Conservation (phyloP, 768 basidiomycete species). For the Macrolepiota dolichaula region DNA sequence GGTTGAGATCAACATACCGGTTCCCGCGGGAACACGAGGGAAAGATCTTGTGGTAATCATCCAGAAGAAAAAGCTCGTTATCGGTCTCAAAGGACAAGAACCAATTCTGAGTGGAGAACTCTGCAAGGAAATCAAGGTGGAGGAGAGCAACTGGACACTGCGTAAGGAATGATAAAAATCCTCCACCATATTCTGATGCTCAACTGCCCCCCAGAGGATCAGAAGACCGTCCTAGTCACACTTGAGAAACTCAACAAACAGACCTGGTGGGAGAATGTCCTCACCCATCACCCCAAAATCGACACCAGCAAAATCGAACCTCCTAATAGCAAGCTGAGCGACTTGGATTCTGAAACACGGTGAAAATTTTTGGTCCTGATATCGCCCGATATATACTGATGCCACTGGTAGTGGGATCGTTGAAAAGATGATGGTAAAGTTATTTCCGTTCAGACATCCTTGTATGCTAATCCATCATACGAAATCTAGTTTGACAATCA, state of each 20-base stretch:
- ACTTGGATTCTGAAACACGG: conserved; percentile 95
- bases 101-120: conserved; percentile 87
- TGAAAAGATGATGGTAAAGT: conserved; percentile 99
- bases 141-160: conserved; percentile 96
- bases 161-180: conserved; percentile 43
- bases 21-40: conserved; percentile 84
- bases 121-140: conserved; percentile 90
- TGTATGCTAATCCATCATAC: conserved; percentile 2
- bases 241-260: conserved; percentile 85
- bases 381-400: neutral
- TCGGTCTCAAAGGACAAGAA: conserved; percentile 83
- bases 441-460: neutral
- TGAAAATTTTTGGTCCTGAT: conserved; percentile 23
- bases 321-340: conserved; percentile 91
- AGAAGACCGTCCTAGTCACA: conserved; percentile 66
- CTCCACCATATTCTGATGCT: neutral
- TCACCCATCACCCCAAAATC: conserved; percentile 94
- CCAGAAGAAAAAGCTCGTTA: conserved; percentile 77
- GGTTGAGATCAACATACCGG: conserved; percentile 77
- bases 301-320: conserved; percentile 96
- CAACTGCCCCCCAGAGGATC: conserved; percentile 58
- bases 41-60: conserved; percentile 72
- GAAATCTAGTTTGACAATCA: conserved; percentile 67
- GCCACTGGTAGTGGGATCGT: conserved; percentile 77
- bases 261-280: conserved; percentile 97